Conservation (phyloP, 2,329 filamentous ascomycete genomes). For the Paecilomyces sp. region DNA sequence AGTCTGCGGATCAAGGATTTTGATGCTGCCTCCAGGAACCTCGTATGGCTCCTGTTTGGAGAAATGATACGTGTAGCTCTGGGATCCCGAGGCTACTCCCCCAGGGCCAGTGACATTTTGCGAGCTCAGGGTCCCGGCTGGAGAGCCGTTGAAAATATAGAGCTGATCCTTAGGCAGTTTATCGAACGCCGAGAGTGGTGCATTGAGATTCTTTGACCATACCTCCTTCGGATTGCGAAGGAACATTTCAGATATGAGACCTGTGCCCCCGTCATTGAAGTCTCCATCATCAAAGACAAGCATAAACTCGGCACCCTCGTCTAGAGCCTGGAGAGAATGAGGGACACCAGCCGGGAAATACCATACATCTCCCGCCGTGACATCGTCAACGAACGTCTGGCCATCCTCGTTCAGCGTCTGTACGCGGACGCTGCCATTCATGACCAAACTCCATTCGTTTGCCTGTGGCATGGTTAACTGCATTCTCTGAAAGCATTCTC, state of each 20-base stretch:
- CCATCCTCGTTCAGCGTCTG: slow-evolving; percentile 48
- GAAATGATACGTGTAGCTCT: slow-evolving; percentile 37
- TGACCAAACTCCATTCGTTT: slow-evolving; percentile 13
- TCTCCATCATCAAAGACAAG: slow-evolving; percentile 54
- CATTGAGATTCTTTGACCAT: slow-evolving; percentile 37
- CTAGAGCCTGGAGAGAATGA: slow-evolving; percentile 47
- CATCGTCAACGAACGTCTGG: slow-evolving; percentile 32
- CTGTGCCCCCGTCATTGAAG: slow-evolving; percentile 55
- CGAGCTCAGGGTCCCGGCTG: slow-evolving; percentile 25
- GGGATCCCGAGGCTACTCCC: slow-evolving; percentile 19
- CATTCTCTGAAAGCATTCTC: too few species aligned
- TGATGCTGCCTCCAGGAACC: slow-evolving; percentile 52
- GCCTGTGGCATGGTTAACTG: slow-evolving; percentile 2
- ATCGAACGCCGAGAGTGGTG: slow-evolving; percentile 28
- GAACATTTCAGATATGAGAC: slow-evolving; percentile 50
- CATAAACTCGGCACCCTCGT: slow-evolving; percentile 51
- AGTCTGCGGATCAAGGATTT: slow-evolving; percentile 51
- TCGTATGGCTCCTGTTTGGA: slow-evolving; percentile 42
- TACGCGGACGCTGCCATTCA: slow-evolving; percentile 14
- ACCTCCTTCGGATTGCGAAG: slow-evolving; percentile 35
- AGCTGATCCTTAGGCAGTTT: slow-evolving; percentile 31
- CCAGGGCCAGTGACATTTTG: slow-evolving; percentile 40
- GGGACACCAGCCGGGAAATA: slow-evolving; percentile 25
- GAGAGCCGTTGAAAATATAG: slow-evolving; percentile 38
- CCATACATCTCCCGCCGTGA: slow-evolving; percentile 33